A percentile compares a stretch with the other conserved stretches of the same genome.
Conservation (phyloP, 2,329 filamentous ascomycete genomes). For the Aspergillus sp. region DNA sequence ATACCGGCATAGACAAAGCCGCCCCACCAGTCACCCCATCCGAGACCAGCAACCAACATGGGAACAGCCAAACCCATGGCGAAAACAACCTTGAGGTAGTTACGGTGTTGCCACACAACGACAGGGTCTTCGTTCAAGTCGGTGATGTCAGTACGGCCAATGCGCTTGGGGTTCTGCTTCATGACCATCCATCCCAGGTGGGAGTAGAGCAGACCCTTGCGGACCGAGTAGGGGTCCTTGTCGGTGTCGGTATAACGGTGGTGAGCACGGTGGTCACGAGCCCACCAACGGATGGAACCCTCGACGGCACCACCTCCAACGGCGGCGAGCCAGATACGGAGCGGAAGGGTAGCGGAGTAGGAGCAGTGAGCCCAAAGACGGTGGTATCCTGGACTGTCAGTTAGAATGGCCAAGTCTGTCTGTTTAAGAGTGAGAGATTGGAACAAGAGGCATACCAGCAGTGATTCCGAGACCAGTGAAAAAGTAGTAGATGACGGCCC, state of each 20-base stretch:
- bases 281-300: constrained; percentile 85
- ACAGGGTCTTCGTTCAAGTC: constrained; percentile 81
- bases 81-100: constrained; percentile 75
- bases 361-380: constrained; percentile 81
- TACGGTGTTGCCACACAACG: constrained; percentile 79
- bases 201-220: constrained; percentile 78
- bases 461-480: constrained; percentile 75
- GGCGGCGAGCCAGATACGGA: constrained; percentile 75
- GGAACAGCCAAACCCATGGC: constrained; percentile 73
- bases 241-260: constrained; percentile 90
- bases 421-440: too few relatives aligned
- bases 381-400: constrained; percentile 55
- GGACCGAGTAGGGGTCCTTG: constrained; percentile 85
- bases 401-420: too few relatives aligned
- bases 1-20: constrained; percentile 82
- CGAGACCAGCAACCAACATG: constrained; percentile 65
- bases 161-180: constrained; percentile 86
- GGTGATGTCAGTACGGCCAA: constrained; percentile 80
- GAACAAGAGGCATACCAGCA: constrained; percentile 50
- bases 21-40: constrained; percentile 74
- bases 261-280: constrained; percentile 76
- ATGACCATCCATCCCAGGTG: constrained; percentile 88
- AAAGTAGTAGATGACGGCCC: constrained; percentile 73
- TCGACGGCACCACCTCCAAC: constrained; percentile 77
- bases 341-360: constrained; percentile 68